Evolutionary conservation across 768 basidiomycete species (phyloP), one percentile per base, ranked within the genome.

Genomic region (Russula earlei): DNA sequence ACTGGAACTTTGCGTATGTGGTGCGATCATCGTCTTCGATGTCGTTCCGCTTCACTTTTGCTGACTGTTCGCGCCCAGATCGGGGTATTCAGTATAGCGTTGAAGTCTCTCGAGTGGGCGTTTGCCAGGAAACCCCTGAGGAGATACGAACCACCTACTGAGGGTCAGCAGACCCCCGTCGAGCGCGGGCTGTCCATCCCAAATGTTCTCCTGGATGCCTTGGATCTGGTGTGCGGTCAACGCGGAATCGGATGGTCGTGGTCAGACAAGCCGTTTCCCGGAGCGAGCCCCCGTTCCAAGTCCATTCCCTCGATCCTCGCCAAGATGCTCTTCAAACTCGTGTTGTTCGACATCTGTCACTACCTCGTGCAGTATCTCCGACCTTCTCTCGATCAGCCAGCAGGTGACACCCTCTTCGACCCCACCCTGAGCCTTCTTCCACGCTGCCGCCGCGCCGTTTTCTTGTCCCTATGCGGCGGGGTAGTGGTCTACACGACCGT

Each of bases 191-290:
- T 58, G 12, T 55, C 49, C 22, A 14, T 49, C 15, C n/a, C 40
- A 31, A 36, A 56, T 17, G 19, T 59, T 33, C 40, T 59, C 17
- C 14, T 51, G 14, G 60, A 58, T n/a, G 56, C 56, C 7, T n/a
- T 38, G 22, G 61, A 56, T 25, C 46, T 62, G 2, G 27, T 42
- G n/a, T 50, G 19, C 48, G 59, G 54, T 20, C 52, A 56, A 17
- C 54, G 55, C 9, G 51, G 57, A n/a, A 27, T 54, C 14, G 37
- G 55, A 7, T 63, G 49, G 62, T 53, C 51, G 12, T 62, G 62
- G 54, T 42, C 54, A n/a, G 20, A 24, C 24, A 49, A 55, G 5
- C 37, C 56, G 6, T 54, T 56, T 24, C 47, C 44, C 36, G 25
- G 34, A 12, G 24, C 27, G 41, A 25, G 2, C 29, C 12, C 33